These are phyloP conservation scores for Pleurotus tuoliensis DNA, from an alignment of 768 basidiomycete genomes.

Conservation along the genomic window DNA sequence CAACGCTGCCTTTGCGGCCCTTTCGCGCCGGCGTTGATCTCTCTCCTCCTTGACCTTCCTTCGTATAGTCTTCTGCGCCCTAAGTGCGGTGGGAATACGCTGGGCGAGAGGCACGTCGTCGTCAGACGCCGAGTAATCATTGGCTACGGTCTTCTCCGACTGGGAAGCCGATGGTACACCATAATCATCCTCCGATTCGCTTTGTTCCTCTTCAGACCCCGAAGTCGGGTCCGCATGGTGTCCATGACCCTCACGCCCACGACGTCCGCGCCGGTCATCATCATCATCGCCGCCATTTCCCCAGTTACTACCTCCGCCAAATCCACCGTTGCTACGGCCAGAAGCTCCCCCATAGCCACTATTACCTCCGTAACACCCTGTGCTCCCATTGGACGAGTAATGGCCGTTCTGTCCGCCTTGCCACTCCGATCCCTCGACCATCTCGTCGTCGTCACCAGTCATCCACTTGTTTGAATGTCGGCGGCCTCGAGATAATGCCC, in stretches of 20 bases:
- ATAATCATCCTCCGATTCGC: conserved; percentile 37
- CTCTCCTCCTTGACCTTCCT: conserved; percentile 67
- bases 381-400: conserved; percentile 11
- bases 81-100: conserved; percentile 77
- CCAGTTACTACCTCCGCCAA: conserved; percentile 15
- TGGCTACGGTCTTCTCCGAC: conserved; percentile 11
- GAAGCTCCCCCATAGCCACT: conserved; percentile 10
- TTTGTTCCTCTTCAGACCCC: conserved; percentile 40
- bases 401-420: conserved; percentile 3
- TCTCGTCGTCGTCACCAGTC: conserved; percentile 12
- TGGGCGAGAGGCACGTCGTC: conserved; percentile 86
- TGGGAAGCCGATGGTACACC: conserved; percentile 16
- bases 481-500: conserved; percentile 10
- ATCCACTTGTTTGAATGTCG: conserved; percentile 5
- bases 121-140: conserved; percentile 36
- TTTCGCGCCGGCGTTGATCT: conserved; percentile 50
- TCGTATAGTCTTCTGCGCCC: conserved; percentile 78
- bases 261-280: conserved; percentile 30
- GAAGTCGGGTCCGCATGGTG: conserved; percentile 28
- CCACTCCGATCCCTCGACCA: conserved; percentile 24
- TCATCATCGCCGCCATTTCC: conserved; percentile 33
- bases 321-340: conserved; percentile 13
- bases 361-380: conserved; percentile 10
- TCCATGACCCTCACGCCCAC: conserved; percentile 21
- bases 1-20: conserved; percentile 25